A percentile compares a stretch with the other conserved stretches of the same genome.
Conservation (phyloP, 345 rosid genomes). For the Orychophragmus violaceus region DNA sequence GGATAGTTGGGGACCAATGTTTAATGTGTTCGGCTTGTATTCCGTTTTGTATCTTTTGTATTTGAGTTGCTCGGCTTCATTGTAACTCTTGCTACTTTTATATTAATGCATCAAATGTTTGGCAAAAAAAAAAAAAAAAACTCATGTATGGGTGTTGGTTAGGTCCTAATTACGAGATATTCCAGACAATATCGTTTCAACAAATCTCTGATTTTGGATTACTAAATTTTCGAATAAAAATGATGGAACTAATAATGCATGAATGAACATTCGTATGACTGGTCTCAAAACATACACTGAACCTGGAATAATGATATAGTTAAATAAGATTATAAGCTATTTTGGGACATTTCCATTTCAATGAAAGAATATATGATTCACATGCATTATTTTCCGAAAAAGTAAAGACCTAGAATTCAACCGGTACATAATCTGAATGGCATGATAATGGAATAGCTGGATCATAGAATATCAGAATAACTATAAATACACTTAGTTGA, state of each 20-base stretch:
- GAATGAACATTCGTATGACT: conserved; percentile 23
- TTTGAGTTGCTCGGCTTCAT: too few species aligned
- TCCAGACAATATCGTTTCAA: conserved; percentile 29
- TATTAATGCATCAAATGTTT: too few species aligned
- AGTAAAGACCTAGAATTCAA: too few species aligned
- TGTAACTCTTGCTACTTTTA: too few species aligned
- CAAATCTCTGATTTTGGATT: conserved; percentile 27
- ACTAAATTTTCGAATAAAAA: conserved; percentile 8
- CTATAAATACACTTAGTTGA: too few species aligned
- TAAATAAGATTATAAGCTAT: conserved; percentile 1
- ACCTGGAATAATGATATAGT: background rate
- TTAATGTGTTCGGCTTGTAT: too few species aligned
- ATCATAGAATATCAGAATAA: too few species aligned
- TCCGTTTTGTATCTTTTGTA: too few species aligned
- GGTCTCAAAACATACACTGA: conserved; percentile 22
- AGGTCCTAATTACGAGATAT: conserved; percentile 16
- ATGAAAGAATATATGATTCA: background rate
- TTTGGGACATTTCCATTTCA: conserved; percentile 17
- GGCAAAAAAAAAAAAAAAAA: too few species aligned
- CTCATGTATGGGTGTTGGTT: conserved; percentile 8
- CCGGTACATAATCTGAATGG: too few species aligned
- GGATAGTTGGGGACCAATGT: too few species aligned
- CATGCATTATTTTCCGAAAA: conserved; percentile 1
- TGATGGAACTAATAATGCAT: background rate
- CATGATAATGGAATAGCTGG: too few species aligned